These are phyloP conservation scores for Lasiosphaeria ovina DNA, from an alignment of 495 filamentous ascomycete genomes.

Conservation along the genomic window DNA sequence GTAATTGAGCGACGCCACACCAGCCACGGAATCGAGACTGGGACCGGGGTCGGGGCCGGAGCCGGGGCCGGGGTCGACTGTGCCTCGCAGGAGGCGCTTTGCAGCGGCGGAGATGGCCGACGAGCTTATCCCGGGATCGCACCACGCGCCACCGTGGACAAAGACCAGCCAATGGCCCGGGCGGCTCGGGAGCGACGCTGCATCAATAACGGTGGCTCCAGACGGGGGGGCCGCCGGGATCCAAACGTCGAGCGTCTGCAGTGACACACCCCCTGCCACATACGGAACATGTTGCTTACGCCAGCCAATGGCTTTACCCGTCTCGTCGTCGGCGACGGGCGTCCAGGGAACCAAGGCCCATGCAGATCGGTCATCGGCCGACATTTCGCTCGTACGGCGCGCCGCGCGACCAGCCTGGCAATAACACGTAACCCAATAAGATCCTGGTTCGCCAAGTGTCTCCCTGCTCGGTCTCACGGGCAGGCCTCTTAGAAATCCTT, in stretches of 20 bases:
- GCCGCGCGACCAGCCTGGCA: too few species aligned
- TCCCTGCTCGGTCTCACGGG: too few species aligned
- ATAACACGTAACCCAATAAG: too few species aligned
- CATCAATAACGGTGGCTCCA: background rate
- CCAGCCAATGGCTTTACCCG: conserved; percentile 17
- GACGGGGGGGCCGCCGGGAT: conserved; percentile 6
- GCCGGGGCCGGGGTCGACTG: background rate
- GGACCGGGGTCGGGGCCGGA: background rate
- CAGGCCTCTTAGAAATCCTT: too few species aligned
- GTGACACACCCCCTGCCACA: background rate
- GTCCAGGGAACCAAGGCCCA: conserved; percentile 16
- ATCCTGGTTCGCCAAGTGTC: too few species aligned
- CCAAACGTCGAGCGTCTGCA: conserved; percentile 30
- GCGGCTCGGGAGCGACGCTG: conserved; percentile 8
- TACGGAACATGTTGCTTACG: conserved; percentile 22
- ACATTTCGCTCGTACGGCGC: background rate
- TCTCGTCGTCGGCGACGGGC: conserved; percentile 4
- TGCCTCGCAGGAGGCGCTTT: conserved; percentile 12
- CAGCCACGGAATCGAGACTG: conserved; percentile 44
- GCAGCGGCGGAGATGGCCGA: conserved; percentile 27
- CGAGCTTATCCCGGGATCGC: conserved; percentile 64
- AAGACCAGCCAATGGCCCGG: conserved; percentile 48
- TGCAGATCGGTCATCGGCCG: background rate
- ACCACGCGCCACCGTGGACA: conserved; percentile 90
- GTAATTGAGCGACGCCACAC: conserved; percentile 74